Percentiles rank a stretch among this genome's conserved stretches.
Conservation (phyloP, 768 basidiomycete species). For the Rhizopogon salebrosus region DNA sequence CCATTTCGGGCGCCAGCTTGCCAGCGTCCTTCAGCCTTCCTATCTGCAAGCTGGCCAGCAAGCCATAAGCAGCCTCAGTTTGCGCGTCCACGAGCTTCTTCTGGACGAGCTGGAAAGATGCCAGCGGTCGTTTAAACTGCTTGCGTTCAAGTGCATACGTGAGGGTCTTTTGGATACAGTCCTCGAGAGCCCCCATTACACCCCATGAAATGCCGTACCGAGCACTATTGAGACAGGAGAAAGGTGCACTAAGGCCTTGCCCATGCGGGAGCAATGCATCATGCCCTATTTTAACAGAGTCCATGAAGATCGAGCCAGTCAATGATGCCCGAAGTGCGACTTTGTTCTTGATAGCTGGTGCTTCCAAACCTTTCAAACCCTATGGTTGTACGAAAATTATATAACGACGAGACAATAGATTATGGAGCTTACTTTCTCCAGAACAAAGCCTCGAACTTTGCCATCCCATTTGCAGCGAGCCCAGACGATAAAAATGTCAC, state of each 20-base stretch:
- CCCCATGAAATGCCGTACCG: conserved; percentile 91
- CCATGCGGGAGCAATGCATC: conserved; percentile 75
- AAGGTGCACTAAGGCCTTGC: conserved; percentile 72
- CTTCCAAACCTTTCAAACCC: conserved; percentile 78
- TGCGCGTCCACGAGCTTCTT: conserved; percentile 96
- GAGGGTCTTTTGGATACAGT: conserved; percentile 74
- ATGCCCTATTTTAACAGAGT: conserved; percentile 67
- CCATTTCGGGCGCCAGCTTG: conserved; percentile 80
- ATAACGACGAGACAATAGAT: conserved; percentile 21
- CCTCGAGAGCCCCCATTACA: conserved; percentile 92
- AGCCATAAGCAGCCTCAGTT: conserved; percentile 75
- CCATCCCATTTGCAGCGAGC: conserved; percentile 93
- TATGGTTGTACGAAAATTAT: conserved; percentile 23
- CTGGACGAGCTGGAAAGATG: conserved; percentile 97
- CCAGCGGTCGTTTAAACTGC: conserved; percentile 87
- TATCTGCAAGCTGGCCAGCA: conserved; percentile 70
- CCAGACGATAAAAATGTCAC: conserved; percentile 91
- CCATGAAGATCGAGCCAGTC: conserved; percentile 91
- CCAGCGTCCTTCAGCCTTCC: conserved; percentile 84
- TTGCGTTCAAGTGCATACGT: conserved; percentile 81
- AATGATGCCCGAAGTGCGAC: conserved; percentile 84
- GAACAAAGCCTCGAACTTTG: conserved; percentile 82
- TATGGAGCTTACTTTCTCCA: conserved; percentile 66
- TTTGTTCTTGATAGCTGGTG: conserved; percentile 88
- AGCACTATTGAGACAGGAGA: conserved; percentile 90